Conservation (phyloP, 805 yeast genomes). For the Ogataea neopini region DNA sequence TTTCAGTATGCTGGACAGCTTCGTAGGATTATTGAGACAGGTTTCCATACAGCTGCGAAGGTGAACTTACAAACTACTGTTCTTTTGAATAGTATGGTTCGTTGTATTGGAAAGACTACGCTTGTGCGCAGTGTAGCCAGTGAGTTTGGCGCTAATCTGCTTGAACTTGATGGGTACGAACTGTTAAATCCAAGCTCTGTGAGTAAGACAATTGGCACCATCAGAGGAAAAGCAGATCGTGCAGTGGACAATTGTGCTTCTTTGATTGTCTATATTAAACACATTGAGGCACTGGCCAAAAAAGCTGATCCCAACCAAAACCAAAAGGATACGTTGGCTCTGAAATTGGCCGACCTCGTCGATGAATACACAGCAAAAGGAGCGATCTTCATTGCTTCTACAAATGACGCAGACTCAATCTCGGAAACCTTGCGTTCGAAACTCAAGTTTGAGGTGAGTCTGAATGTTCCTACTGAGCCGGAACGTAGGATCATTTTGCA, state of each 20-base stretch:
- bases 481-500: conserved; percentile 70
- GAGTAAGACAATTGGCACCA: conserved; percentile 72
- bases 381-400: conserved; percentile 63
- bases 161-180: conserved; percentile 71
- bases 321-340: conserved; percentile 43
- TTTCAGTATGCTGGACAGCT: conserved; percentile 55
- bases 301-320: conserved; percentile 58
- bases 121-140: conserved; percentile 55
- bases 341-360: conserved; percentile 59
- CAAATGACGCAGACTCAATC: conserved; percentile 66
- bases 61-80: conserved; percentile 58
- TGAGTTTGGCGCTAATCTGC: conserved; percentile 63
- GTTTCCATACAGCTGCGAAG: conserved; percentile 35
- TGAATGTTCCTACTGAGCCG: conserved; percentile 74
- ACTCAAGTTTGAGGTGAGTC: conserved; percentile 73
- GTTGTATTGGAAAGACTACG: conserved; percentile 80
- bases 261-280: conserved; percentile 61
- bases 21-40: conserved; percentile 55
- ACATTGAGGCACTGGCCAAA: conserved; percentile 73
- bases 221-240: conserved; percentile 75
- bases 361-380: conserved; percentile 50
- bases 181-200: conserved; percentile 70
- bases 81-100: conserved; percentile 62
- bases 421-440: conserved; percentile 65
- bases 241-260: conserved; percentile 46